Evolutionary conservation across 306 rosid genomes (phyloP), one percentile per base, ranked within the genome.

Genomic region (Quercus suber): DNA sequence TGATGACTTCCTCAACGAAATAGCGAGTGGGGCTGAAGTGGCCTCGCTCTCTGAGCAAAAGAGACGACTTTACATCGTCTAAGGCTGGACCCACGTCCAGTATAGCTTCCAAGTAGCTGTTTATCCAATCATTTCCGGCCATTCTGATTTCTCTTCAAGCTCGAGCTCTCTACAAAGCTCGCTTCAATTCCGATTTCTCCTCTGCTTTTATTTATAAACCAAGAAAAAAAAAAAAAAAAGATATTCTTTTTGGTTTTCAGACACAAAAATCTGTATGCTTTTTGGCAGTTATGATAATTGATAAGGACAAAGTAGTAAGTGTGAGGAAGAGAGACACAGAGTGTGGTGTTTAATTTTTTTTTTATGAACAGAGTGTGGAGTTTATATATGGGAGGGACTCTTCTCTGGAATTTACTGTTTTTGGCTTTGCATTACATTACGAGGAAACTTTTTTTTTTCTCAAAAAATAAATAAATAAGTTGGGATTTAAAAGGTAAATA

Each of bases 91-190:
- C 98, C 30, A 93, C 97, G 85, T 95, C 99, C 6, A 95, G 87
- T 58, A 95, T 95, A 56, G 99, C 99, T 52, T 95, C 99, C 41
- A 95, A 85, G 81, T 95, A 95, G 71, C 98, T 95, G 85, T 95
- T 95, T 6, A 95, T 69, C 99, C 99, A 95, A 79, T 95, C 99
- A 76, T 95, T 95, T 18, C 97, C 98, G 9, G 98, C 98, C 98
- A 90, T 95, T 78, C 37, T 73, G 25, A 25, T 9, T 7, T 41
- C 45, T 41, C 45, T 41, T 41, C 45, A 41, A 41, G 45, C 45
- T 37, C 71, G 49, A 65, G 23, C 71, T 65, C 49, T 18, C 45
- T 10, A 49, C 13, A 12, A 49, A 49, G 53, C 53, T 49, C 17
- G n/a, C 71, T 64, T 30, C 23, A 65, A 5, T 31, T 52, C n/a